A percentile compares a stretch with the other conserved stretches of the same genome.
These are phyloP conservation scores for Cytospora mali DNA, from an alignment of 2,329 filamentous ascomycete species.

Conservation along the genomic window DNA sequence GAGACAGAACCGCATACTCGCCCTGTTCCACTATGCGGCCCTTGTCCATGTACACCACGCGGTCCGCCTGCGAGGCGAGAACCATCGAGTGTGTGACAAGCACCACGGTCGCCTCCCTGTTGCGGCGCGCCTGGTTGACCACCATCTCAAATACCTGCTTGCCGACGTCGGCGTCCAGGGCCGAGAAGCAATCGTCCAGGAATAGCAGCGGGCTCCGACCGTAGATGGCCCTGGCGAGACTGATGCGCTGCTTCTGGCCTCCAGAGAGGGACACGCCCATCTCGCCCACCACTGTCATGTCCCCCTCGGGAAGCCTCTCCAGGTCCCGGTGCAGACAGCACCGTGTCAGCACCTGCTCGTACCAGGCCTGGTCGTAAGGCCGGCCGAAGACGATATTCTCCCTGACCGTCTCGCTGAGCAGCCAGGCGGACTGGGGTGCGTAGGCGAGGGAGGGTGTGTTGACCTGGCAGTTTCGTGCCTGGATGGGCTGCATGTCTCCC, in stretches of 20 bases:
- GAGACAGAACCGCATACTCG: slow-evolving; percentile 43
- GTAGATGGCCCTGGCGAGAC: slow-evolving; percentile 30
- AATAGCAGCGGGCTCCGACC: slow-evolving; percentile 14
- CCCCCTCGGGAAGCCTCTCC: slow-evolving; percentile 49
- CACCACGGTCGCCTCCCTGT: slow-evolving; percentile 30
- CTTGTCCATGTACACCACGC: slow-evolving; percentile 70
- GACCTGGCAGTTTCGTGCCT: slow-evolving; percentile 28
- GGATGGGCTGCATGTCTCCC: slow-evolving; percentile 33
- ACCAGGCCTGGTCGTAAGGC: slow-evolving; percentile 58
- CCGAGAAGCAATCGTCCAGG: slow-evolving; percentile 29
- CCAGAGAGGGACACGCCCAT: slow-evolving; percentile 31
- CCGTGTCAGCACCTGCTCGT: slow-evolving; percentile 64
- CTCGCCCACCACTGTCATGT: slow-evolving; percentile 30
- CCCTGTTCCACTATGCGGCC: slow-evolving; percentile 64
- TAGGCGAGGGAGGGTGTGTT: slow-evolving; percentile 25
- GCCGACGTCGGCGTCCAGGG: slow-evolving; percentile 25
- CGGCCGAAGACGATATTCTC: slow-evolving; percentile 69
- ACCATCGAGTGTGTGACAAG: slow-evolving; percentile 51
- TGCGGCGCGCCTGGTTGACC: slow-evolving; percentile 28
- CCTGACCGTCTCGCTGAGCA: slow-evolving; percentile 31
- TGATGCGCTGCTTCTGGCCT: slow-evolving; percentile 33
- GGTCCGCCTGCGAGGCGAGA: slow-evolving; percentile 63
- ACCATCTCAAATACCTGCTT: slow-evolving; percentile 28
- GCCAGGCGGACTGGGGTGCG: slow-evolving; percentile 26
- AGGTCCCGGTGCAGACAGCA: slow-evolving; percentile 61